Evolutionary conservation across 202 grass and related monocot species (phyloP).

Genomic region (Elaeis oleifera): DNA sequence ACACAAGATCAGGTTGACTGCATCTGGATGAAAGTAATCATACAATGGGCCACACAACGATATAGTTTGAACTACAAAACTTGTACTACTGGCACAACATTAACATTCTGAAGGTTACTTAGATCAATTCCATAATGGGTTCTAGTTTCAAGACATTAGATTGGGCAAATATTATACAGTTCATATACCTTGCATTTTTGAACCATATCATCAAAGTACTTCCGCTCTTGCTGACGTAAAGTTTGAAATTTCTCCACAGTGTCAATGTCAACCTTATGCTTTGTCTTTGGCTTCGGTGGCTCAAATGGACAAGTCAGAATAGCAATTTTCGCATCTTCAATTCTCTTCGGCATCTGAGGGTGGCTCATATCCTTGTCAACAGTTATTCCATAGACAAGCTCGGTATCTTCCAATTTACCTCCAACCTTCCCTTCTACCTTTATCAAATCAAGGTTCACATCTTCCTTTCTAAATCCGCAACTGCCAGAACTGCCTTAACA

Average conservation of each 20-base stretch:
- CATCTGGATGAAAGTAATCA: no score
- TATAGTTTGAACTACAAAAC: no score
- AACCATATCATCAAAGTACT: constrained; percentile 99
- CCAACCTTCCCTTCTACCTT: constrained; percentile 98
- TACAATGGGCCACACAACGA: no score
- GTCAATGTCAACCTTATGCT: constrained; percentile 99
- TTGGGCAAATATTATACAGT: no score
- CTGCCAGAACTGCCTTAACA: constrained; percentile 94
- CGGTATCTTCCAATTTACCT: constrained; percentile 94
- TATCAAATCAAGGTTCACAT: constrained; percentile 94
- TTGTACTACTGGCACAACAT: no score
- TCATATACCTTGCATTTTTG: constrained; percentile 94
- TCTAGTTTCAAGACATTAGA: no score
- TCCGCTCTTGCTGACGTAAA: constrained; percentile 64
- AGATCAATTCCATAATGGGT: no score
- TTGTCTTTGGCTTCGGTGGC: constrained; percentile 97
- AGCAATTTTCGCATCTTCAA: constrained; percentile 88
- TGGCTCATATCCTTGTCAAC: constrained; percentile 99
- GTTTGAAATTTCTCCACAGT: constrained; percentile 90
- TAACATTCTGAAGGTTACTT: no score
- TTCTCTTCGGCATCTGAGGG: constrained; percentile 97
- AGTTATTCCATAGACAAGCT: constrained; percentile 76
- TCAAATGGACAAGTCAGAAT: constrained; percentile 96
- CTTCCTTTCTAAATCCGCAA: constrained; percentile 96
- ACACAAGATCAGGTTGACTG: no score